Conservation (phyloP, 306 rosid species). For the Cajanus cajan region DNA sequence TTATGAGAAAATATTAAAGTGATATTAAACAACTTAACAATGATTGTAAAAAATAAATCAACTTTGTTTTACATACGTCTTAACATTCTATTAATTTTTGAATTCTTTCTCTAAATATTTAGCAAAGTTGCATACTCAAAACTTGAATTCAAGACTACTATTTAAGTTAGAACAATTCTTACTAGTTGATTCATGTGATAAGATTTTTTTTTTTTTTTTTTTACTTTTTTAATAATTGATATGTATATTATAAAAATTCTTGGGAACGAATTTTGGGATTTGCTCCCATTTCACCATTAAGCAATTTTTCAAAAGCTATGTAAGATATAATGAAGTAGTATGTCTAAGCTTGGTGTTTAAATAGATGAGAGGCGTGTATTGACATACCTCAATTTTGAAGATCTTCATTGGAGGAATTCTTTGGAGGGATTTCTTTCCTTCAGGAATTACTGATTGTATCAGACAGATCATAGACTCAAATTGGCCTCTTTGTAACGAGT, state of each 20-base stretch:
- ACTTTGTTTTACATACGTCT: too few relatives aligned
- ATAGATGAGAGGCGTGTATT: not conserved
- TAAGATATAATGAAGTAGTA: not conserved
- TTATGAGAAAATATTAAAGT: too few relatives aligned
- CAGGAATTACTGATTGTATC: slow-evolving; percentile 74
- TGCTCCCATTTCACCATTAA: not conserved
- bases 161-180: too few relatives aligned
- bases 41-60: too few relatives aligned
- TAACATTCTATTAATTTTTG: too few relatives aligned
- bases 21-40: too few relatives aligned
- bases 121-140: too few relatives aligned
- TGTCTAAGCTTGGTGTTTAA: not conserved
- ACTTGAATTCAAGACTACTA: too few relatives aligned
- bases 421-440: slow-evolving; percentile 67
- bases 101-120: too few relatives aligned
- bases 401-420: slow-evolving; percentile 87
- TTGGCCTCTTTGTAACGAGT: slow-evolving; percentile 84
- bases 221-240: not conserved
- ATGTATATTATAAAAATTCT: not conserved
- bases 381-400: slow-evolving; percentile 63
- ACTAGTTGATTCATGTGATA: not conserved
- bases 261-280: not conserved
- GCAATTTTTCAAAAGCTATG: not conserved
- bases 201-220: too few relatives aligned
- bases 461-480: slow-evolving; percentile 89